Evolutionary conservation across 2,329 filamentous ascomycete genomes (phyloP).

Genomic region (Sarocladium brachiariae): DNA sequence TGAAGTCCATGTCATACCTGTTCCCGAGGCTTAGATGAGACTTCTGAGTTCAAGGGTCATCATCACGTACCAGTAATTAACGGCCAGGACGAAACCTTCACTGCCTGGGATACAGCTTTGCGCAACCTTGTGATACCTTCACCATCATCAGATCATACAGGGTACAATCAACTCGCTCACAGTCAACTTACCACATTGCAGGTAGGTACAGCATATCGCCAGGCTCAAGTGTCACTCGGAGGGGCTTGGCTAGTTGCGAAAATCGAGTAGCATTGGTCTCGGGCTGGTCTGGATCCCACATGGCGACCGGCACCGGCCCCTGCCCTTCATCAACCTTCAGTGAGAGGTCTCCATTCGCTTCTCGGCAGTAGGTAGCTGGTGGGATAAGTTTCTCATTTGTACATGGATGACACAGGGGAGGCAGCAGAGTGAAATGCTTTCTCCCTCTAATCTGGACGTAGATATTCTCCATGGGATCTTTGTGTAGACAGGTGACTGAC

Average conservation of each 20-base stretch:
- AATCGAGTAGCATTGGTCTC: conserved; percentile 44
- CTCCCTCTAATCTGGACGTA: conserved; percentile 68
- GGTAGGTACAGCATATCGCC: conserved; percentile 81
- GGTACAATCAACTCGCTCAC: background rate
- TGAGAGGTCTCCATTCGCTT: conserved; percentile 17
- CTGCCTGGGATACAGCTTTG: conserved; percentile 61
- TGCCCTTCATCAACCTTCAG: conserved; percentile 28
- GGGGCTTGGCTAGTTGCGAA: conserved; percentile 50
- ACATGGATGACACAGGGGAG: conserved; percentile 62
- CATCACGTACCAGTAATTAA: conserved; percentile 67
- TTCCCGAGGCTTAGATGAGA: background rate
- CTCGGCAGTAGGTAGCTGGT: conserved; percentile 52
- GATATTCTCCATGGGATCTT: conserved; percentile 80
- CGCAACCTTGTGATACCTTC: conserved; percentile 71
- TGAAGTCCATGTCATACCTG: conserved; percentile 77
- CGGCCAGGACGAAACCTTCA: conserved; percentile 68
- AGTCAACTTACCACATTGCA: conserved; percentile 60
- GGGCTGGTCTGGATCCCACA: conserved; percentile 65
- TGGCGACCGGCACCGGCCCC: conserved; percentile 56
- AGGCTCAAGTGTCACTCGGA: conserved; percentile 61
- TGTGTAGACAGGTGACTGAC: conserved; percentile 67
- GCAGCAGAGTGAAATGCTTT: conserved; percentile 70
- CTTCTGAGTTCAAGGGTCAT: background rate
- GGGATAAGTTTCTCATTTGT: conserved; percentile 56
- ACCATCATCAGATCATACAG: background rate